Evolutionary conservation across 2,329 filamentous ascomycete genomes (phyloP).

Genomic region (Ceratocystis harringtonii): DNA sequence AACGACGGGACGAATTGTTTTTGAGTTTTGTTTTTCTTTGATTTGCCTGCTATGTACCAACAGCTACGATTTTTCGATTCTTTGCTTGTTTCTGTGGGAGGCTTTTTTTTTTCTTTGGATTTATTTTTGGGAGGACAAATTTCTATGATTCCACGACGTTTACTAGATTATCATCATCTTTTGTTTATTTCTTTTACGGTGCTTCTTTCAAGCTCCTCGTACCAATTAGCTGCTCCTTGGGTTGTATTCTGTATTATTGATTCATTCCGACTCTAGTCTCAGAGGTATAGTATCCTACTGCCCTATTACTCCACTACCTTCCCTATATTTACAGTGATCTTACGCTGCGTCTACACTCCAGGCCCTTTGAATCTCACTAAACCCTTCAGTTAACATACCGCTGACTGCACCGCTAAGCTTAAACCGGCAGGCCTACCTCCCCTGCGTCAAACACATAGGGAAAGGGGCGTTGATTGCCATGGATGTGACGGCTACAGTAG

Average conservation of each 20-base stretch:
- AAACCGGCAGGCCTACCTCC: too few species aligned
- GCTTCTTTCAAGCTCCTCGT: background rate
- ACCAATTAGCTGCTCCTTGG: background rate
- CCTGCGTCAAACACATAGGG: too few species aligned
- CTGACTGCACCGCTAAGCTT: too few species aligned
- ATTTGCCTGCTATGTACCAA: background rate
- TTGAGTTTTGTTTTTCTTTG: background rate
- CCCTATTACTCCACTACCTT: too few species aligned
- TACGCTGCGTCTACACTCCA: too few species aligned
- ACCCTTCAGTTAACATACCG: too few species aligned
- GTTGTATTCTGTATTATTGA: background rate
- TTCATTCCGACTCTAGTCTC: too few species aligned
- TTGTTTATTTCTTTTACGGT: background rate
- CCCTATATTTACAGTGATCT: too few species aligned
- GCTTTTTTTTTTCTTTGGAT: background rate
- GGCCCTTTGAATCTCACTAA: too few species aligned
- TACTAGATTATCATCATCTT: conserved; percentile 4
- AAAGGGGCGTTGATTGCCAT: too few species aligned
- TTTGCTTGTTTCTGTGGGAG: background rate
- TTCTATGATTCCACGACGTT: background rate
- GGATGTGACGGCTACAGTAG: too few species aligned
- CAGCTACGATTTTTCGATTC: background rate
- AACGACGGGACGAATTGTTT: background rate
- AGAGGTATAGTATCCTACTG: too few species aligned
- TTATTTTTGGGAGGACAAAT: background rate